Evolutionary conservation across 2,329 filamentous ascomycete genomes (phyloP).

Genomic region (Amauroascus niger): DNA sequence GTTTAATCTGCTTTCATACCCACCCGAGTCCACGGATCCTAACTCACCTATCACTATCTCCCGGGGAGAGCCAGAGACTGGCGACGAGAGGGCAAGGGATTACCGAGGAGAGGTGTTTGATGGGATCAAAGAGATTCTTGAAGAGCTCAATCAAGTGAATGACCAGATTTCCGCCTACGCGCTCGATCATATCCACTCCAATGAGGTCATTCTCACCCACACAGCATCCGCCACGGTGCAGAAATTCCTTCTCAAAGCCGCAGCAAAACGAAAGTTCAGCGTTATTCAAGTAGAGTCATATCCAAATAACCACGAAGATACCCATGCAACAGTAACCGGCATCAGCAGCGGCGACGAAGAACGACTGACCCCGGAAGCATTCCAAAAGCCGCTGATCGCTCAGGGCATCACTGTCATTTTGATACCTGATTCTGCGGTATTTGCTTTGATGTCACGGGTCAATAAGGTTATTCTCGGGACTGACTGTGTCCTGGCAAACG

Average conservation of each 20-base stretch:
- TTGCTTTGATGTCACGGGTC: constrained; percentile 88
- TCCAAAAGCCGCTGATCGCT: constrained; percentile 68
- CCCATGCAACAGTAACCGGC: constrained; percentile 54
- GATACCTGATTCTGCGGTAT: constrained; percentile 74
- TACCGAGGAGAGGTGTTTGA: constrained; percentile 85
- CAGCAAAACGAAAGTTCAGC: constrained; percentile 82
- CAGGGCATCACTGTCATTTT: constrained; percentile 74
- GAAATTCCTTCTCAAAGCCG: constrained; percentile 78
- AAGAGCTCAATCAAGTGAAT: constrained; percentile 86
- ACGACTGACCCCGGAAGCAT: constrained; percentile 39
- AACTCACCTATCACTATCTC: constrained; percentile 30
- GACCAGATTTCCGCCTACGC: constrained; percentile 84
- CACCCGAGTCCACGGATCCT: constrained; percentile 36
- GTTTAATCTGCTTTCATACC: constrained; percentile 75
- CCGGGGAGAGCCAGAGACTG: constrained; percentile 27
- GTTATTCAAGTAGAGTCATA: constrained; percentile 70
- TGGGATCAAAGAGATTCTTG: constrained; percentile 89
- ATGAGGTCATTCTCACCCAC: constrained; percentile 85
- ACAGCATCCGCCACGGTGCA: constrained; percentile 80
- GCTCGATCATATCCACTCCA: constrained; percentile 84
- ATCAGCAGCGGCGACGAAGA: constrained; percentile 42
- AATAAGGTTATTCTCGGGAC: constrained; percentile 92
- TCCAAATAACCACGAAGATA: constrained; percentile 57
- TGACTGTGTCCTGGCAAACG: constrained; percentile 78
- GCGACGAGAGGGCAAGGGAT: constrained; percentile 46